Conservation (phyloP, 306 rosid species). For the Aeschynomene evenia region DNA sequence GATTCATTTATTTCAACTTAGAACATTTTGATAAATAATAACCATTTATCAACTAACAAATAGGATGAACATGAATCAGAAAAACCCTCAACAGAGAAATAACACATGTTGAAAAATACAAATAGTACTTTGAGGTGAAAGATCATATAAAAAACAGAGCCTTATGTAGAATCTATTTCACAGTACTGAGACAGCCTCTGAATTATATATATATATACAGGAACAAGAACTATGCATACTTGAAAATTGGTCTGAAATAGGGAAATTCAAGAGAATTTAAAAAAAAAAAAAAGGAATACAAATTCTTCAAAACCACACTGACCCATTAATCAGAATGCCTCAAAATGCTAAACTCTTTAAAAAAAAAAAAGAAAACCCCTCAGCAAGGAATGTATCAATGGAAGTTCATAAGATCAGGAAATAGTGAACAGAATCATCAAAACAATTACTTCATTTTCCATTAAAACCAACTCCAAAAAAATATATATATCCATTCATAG, state of each 20-base stretch:
- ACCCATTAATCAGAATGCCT: slow-evolving; percentile 9
- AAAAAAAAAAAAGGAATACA: background rate
- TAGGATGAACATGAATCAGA: slow-evolving; percentile 3
- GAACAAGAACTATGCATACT: background rate
- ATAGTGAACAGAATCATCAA: background rate
- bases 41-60: slow-evolving; percentile 6
- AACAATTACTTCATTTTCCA: slow-evolving; percentile 32
- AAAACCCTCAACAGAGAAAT: slow-evolving; percentile 8
- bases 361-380: slow-evolving; percentile 8
- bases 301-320: background rate
- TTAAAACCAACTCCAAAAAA: background rate
- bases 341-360: slow-evolving; percentile 20
- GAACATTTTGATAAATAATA: slow-evolving; percentile 16
- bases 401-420: slow-evolving; percentile 32
- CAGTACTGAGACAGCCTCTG: background rate
- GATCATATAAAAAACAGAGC: background rate
- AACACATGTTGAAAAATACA: background rate
- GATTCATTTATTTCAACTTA: slow-evolving; percentile 12
- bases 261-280: background rate
- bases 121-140: background rate
- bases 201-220: no score
- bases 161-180: background rate
- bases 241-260: background rate
- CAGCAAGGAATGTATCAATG: slow-evolving; percentile 24
- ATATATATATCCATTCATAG: background rate